Evolutionary conservation across 2,329 filamentous ascomycete species (phyloP), one percentile per base, ranked within the genome.

Genomic region (Periconia macrospinosa): DNA sequence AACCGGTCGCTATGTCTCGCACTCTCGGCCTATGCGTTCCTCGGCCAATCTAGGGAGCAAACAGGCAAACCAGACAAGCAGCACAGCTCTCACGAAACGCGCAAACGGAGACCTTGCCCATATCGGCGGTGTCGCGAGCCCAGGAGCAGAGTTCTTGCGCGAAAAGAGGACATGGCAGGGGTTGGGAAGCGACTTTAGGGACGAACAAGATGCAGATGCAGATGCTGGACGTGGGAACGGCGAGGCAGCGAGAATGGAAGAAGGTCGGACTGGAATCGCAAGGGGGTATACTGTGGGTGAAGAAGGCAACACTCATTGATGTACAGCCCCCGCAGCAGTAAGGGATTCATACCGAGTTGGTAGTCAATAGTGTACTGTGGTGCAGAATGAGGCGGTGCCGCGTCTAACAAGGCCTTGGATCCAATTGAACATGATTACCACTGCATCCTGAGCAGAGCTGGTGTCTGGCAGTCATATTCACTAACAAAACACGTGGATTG

Each of bases 121-220:
- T 44, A 86, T 97, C 61, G 93, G 92, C 48, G 91, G 92, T 7
- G 84, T 93, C 0, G 81, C 89, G n/a, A 97, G 93, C 44, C 94
- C 94, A 0, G 94, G 91, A 0, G 94, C 94, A 0, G 91, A 97
- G 71, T 97, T 85, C 63, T 76, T 99, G 58, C 84, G 88, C 30
- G 89, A 88, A 3, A 85, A 92, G 65, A 79, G 94, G 52, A 96
- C 91, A 3, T 99, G 94, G 94, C 89, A 89, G 67, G 94, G 94
- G 0, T 76, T 99, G 20, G 94, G 94, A 0, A 96, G 86, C 57
- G 94, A 99, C 70, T 95, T 92, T 65, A 80, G 82, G 54, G 76
- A 74, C 59, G 84, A 84, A 59, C 83, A 87, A 30, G 77, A 77
- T 14, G 81, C 84, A 49, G 57, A n/a, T n/a, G n/a, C n/a, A n/a